Percentiles rank a stretch among this genome's conserved stretches.
Conservation (phyloP, 257 asterid species). For the Solanum sitiens region DNA sequence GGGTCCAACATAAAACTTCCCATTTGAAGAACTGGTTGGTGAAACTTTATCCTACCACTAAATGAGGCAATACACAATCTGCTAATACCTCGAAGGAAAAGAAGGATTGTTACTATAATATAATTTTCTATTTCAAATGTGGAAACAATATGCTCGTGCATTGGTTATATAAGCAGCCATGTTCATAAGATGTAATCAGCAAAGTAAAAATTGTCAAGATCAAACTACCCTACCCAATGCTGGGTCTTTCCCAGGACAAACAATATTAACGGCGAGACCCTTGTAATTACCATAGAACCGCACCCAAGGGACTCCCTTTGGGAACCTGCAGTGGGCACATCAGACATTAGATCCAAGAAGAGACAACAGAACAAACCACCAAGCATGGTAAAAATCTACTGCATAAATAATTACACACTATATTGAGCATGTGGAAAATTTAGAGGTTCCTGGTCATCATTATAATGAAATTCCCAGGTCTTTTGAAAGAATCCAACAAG, state of each 20-base stretch:
- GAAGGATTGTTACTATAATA: not conserved
- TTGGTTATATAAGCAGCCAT: not conserved
- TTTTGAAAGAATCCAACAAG: not conserved
- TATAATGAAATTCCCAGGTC: not conserved
- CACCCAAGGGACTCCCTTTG: conserved; percentile 93
- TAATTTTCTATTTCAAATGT: not conserved
- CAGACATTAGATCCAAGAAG: not conserved
- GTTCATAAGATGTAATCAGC: not conserved
- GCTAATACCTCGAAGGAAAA: not conserved
- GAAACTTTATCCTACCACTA: not conserved
- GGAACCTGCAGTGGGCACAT: conserved; percentile 46
- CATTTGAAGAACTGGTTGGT: not conserved
- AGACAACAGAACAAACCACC: conserved; percentile 1
- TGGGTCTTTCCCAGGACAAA: conserved; percentile 84
- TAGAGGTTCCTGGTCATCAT: not conserved
- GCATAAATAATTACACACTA: not conserved
- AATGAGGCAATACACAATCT: not conserved
- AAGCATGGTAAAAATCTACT: not conserved
- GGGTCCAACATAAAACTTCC: not conserved
- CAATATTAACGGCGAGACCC: conserved; percentile 53
- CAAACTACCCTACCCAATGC: conserved; percentile 44
- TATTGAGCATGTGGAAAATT: not conserved
- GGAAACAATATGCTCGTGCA: not conserved
- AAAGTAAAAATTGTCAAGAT: not conserved
- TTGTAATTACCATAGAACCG: conserved; percentile 64